Evolutionary conservation across 768 basidiomycete genomes (phyloP), one percentile per base, ranked within the genome.

Genomic region (Leccinum truebloodii): DNA sequence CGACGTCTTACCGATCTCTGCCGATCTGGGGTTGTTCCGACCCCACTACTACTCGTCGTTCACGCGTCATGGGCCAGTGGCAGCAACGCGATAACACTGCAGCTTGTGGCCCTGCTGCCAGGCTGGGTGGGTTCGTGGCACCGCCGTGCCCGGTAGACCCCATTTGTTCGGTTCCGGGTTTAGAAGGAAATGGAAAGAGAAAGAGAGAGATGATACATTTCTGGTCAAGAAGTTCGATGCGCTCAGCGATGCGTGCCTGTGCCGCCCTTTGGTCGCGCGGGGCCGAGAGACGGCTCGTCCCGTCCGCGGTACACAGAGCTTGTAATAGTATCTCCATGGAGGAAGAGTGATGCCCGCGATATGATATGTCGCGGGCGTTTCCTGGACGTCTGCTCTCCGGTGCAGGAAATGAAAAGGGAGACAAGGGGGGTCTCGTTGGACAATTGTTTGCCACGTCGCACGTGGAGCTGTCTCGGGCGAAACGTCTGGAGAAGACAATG

Each of bases 401-500:
- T 6, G 16, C 13, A 13, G 12, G 22, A 51, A 30, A 52, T 52
- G 51, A 53, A 34, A 32, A n/a, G 18, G n/a, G 18, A 7, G 30
- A 34, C 3, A 3, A 34, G 14, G 32, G 53, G 52, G 52, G 52
- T 52, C 52, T 52, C 52, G 52, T 22, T 52, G 44, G 4, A 20
- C 26, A 24, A 28, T 32, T 32, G 30, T 34, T 52, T 54, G 56
- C 32, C 64, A 62, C 35, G 64, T 65, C 59, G 58, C 28, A 34
- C 41, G 20, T 61, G 37, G 59, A 18, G 24, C 54, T 22, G 41
- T 63, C 66, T 67, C 41, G 14, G 60, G 46, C 50, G 53, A 66
- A 59, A 65, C 62, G 52, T 22, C 4, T 22, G 37, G 22, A 32
- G 44, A 48, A 26, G 26, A 61, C 51, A 48, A 4, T 59, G 58